These are phyloP conservation scores for Cyclostephanos invisitatus DNA, from an alignment of 108 stramenopile species.

Conservation along the genomic window DNA sequence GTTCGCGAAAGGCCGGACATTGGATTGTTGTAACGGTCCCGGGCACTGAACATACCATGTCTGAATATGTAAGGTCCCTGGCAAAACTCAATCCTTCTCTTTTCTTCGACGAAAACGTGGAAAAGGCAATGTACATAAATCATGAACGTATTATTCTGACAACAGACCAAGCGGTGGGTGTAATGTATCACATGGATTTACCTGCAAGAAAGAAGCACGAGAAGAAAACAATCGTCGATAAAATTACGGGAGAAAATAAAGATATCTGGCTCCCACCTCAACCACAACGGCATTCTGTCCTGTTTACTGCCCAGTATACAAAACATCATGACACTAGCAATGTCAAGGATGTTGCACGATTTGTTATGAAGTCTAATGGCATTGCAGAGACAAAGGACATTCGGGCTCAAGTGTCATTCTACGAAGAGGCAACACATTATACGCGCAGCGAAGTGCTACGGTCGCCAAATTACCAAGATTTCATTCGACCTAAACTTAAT, in stretches of 20 bases:
- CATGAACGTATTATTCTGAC: conserved; percentile 35
- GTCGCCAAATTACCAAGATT: conserved; percentile 45
- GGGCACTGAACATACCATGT: conserved; percentile 42
- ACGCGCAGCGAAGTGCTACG: conserved; percentile 33
- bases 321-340: conserved; percentile 25
- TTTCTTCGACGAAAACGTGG: conserved; percentile 54
- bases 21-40: conserved; percentile 61
- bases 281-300: conserved; percentile 46
- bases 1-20: conserved; percentile 46
- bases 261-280: conserved; percentile 28
- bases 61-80: conserved; percentile 60
- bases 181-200: conserved; percentile 34
- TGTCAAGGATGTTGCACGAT: conserved; percentile 36
- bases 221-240: conserved; percentile 31
- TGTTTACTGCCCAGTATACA: conserved; percentile 32
- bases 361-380: conserved; percentile 42
- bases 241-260: conserved; percentile 21
- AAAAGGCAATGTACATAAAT: conserved; percentile 59
- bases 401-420: conserved; percentile 51
- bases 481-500: conserved; percentile 38
- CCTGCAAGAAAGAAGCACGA: conserved; percentile 21
- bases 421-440: conserved; percentile 42
- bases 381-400: conserved; percentile 43
- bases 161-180: conserved; percentile 44
- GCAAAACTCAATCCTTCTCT: conserved; percentile 60